Percentiles rank a stretch among this genome's conserved stretches.
Conservation (phyloP, 306 rosid species). For the Quercus agrifolia region DNA sequence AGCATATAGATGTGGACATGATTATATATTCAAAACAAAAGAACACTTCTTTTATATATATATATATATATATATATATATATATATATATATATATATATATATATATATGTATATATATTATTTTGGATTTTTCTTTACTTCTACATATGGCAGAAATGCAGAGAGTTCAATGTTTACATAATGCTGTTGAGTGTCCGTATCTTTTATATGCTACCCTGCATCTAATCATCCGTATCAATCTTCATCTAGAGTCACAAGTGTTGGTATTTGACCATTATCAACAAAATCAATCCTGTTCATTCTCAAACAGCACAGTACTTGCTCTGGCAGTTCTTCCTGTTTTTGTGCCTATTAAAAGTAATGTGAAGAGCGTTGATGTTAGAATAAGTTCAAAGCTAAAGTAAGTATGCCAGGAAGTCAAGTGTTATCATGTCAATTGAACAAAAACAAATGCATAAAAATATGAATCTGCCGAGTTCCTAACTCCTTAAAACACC, state of each 20-base stretch:
- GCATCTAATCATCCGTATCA: slow-evolving; percentile 16
- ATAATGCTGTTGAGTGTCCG: neutral
- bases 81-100: no score
- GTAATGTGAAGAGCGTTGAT: neutral
- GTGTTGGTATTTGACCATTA: slow-evolving; percentile 63
- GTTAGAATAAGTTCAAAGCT: slow-evolving; percentile 5
- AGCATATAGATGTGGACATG: no score
- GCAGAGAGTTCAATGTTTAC: neutral
- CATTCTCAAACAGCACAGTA: slow-evolving; percentile 86
- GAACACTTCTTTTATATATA: no score
- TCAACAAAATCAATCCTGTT: slow-evolving; percentile 78
- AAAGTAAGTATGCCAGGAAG: neutral
- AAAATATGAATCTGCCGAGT: neutral
- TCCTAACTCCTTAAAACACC: neutral
- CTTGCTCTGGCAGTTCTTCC: slow-evolving; percentile 88
- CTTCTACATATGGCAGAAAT: neutral
- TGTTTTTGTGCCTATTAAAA: slow-evolving; percentile 75
- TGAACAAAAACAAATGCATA: no score
- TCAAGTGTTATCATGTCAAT: no score
- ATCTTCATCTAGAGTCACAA: slow-evolving; percentile 54
- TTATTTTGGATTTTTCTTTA: no score
- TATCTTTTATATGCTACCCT: neutral
- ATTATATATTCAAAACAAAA: no score
- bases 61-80: no score
- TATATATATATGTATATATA: no score